Conservation (phyloP, 345 rosid genomes). For the Acer negundo region DNA sequence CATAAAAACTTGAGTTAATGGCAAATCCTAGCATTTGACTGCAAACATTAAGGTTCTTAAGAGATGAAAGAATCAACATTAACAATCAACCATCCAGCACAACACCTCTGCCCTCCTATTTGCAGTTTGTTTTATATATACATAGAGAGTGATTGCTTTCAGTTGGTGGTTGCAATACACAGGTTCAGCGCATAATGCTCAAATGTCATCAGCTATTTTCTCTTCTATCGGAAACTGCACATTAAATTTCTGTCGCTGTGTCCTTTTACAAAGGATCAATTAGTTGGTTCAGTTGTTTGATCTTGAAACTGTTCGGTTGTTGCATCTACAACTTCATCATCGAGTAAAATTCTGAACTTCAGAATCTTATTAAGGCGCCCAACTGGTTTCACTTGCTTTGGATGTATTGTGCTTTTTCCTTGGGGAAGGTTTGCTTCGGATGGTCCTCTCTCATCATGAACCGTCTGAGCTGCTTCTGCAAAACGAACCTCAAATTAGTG, state of each 20-base stretch:
- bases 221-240: not conserved
- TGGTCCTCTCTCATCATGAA: constrained; percentile 51
- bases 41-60: not conserved
- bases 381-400: constrained; percentile 55
- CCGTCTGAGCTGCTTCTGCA: constrained; percentile 38
- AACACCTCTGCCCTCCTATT: not conserved
- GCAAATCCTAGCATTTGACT: constrained; percentile 1
- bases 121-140: not conserved
- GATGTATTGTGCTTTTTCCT: constrained; percentile 38
- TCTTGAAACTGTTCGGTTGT: constrained; percentile 22
- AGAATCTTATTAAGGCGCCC: constrained; percentile 58
- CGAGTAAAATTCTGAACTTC: constrained; percentile 47
- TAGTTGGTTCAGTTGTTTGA: constrained; percentile 17
- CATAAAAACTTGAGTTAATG: too few species aligned
- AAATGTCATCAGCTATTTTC: not conserved
- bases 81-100: not conserved
- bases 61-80: not conserved
- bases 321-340: constrained; percentile 37
- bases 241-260: not conserved
- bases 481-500: not conserved
- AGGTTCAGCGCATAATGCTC: not conserved
- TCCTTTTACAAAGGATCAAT: not conserved
- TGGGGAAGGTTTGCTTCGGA: constrained; percentile 46
- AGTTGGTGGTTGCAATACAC: not conserved
- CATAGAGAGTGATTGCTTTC: not conserved